These are phyloP conservation scores for Fusarium circinatum DNA, from an alignment of 2,329 filamentous ascomycete genomes.

Conservation along the genomic window DNA sequence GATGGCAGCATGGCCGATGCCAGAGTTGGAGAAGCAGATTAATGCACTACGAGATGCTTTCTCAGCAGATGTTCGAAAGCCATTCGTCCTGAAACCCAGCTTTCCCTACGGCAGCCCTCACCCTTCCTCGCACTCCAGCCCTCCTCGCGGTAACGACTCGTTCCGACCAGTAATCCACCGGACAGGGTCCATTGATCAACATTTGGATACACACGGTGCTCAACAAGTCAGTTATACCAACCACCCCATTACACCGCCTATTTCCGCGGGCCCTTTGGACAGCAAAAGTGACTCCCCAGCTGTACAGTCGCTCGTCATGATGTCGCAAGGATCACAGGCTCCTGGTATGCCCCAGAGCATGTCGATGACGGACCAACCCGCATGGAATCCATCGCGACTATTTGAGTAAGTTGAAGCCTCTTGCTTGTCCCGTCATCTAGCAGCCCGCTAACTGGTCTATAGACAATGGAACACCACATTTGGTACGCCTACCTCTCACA, in stretches of 20 bases:
- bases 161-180: conserved; percentile 61
- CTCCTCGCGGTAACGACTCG: conserved; percentile 62
- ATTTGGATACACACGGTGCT: conserved; percentile 62
- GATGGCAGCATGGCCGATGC: conserved; percentile 84
- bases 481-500: conserved; percentile 68
- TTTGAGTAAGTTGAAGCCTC: conserved; percentile 78
- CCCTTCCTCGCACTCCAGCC: conserved; percentile 70
- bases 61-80: conserved; percentile 83
- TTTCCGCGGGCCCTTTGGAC: conserved; percentile 77
- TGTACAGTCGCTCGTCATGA: conserved; percentile 77
- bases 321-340: conserved; percentile 69
- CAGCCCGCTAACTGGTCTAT: conserved; percentile 7
- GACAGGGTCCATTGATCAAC: conserved; percentile 63
- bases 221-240: conserved; percentile 73
- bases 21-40: conserved; percentile 89
- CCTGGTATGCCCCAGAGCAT: conserved; percentile 64
- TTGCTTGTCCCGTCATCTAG: background rate
- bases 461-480: conserved; percentile 98
- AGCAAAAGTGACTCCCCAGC: conserved; percentile 81
- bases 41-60: conserved; percentile 91
- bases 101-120: conserved; percentile 89
- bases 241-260: conserved; percentile 83
- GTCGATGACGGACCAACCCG: conserved; percentile 69
- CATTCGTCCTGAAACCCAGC: conserved; percentile 87
- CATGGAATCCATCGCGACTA: conserved; percentile 88